Evolutionary conservation across 2,329 filamentous ascomycete genomes (phyloP).

Genomic region (Fusarium penzigii): DNA sequence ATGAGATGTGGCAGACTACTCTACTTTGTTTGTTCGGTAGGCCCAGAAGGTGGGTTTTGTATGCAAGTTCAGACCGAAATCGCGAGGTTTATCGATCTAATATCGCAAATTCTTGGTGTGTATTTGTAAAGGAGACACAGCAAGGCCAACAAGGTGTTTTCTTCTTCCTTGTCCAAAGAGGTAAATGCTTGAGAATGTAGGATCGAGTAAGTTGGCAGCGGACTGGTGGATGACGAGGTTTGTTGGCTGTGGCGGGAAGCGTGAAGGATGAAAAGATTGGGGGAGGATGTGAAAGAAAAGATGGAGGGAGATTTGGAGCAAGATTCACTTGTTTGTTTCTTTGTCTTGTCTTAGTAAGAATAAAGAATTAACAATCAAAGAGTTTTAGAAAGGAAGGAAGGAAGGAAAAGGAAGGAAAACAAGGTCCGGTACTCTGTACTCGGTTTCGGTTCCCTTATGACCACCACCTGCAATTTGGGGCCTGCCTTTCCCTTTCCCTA

Average conservation of each 20-base stretch:
- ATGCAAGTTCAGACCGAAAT: neutral
- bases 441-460: neutral
- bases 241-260: neutral
- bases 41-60: neutral
- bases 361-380: neutral
- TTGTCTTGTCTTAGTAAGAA: neutral
- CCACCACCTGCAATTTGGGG: neutral
- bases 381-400: neutral
- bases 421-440: neutral
- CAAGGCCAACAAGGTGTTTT: neutral
- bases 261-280: neutral
- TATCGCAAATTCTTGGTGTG: neutral
- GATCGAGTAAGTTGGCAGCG: neutral
- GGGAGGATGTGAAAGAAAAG: no score
- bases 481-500: neutral
- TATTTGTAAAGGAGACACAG: neutral
- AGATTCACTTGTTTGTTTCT: no score
- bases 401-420: neutral
- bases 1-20: slow-evolving; percentile 7
- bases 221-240: neutral
- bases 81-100: neutral
- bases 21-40: slow-evolving; percentile 5
- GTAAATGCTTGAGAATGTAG: neutral
- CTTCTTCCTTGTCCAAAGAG: neutral
- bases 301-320: no score